Evolutionary conservation across 345 rosid species (phyloP), one percentile per base, ranked within the genome.

Genomic region (Brassica juncea): DNA sequence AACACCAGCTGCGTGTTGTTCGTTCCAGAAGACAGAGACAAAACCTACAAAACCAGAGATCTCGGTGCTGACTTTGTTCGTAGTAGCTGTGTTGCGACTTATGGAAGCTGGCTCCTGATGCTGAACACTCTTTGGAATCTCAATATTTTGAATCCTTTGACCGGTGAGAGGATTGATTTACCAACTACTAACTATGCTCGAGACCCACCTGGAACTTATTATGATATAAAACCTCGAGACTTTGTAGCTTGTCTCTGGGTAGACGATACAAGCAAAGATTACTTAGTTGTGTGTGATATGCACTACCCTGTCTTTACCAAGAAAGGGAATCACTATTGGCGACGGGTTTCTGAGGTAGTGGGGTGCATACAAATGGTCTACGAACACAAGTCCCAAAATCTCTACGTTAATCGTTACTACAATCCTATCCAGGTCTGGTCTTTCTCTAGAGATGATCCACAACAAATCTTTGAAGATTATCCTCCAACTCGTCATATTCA

Each of bases 71-170:
- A 59, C 4, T 59, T 37, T 25, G 25, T 27, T 1, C 5, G 8
- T 57, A 72, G 76, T 15, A 4, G 58, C n/a, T 72, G 68, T 9
- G 16, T 72, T 11, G 23, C 58, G 0, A 72, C 16, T 60, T 60
- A 19, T 3, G 76, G 76, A 1, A 72, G 68, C 68, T 72, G 76
- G 76, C 76, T 60, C 15, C 1, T 72, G 30, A 72, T 72, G 76
- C 2, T 5, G 57, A n/a, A 72, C 10, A 1, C 0, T 31, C 4
- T 0, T 6, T 9, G 6, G 6, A 15, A 72, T 72, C 68, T 72
- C 59, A 5, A 61, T 37, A 72, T 72, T 27, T n/a, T 72, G 2
- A 72, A 72, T 60, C 58, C 27, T 0, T 59, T 72, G 9, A 59
- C 75, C 10, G 39, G 67, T 39, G 75, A 59, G 37, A 72, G 2